Evolutionary conservation across 164 flowering plant species (phyloP).

Genomic region (Vitis amurensis): DNA sequence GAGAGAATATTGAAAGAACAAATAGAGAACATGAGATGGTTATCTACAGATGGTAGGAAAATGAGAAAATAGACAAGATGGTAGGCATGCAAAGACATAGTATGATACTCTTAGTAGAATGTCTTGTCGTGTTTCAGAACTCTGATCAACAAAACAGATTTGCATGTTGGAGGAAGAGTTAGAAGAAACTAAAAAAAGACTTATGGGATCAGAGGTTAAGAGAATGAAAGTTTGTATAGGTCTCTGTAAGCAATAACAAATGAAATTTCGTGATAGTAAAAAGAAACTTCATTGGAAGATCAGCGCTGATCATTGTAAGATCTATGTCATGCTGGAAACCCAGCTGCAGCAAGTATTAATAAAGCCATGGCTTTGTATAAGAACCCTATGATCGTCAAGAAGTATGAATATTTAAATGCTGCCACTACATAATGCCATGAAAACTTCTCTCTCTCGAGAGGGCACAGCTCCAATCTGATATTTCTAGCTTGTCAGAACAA

Average conservation of each 20-base stretch:
- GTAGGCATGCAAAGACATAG: too few species aligned
- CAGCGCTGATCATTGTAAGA: too few species aligned
- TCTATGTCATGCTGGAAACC: conserved; percentile 9
- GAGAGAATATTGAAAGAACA: too few species aligned
- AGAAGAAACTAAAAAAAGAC: conserved; percentile 10
- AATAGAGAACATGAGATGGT: too few species aligned
- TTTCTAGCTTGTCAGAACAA: conserved; percentile 12
- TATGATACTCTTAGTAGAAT: too few species aligned
- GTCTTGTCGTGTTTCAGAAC: conserved; percentile 11
- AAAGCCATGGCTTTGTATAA: conserved; percentile 15
- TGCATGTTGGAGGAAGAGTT: conserved; percentile 16
- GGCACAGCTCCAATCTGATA: conserved; percentile 17
- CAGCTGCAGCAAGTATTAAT: conserved; percentile 15
- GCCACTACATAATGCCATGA: conserved; percentile 16
- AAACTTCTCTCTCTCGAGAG: conserved; percentile 15
- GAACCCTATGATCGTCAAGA: conserved; percentile 18
- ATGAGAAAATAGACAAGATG: too few species aligned
- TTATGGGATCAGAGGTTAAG: conserved; percentile 16
- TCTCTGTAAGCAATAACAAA: too few species aligned
- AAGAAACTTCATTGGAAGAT: too few species aligned
- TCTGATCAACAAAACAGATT: conserved; percentile 9
- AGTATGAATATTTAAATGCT: conserved; percentile 14
- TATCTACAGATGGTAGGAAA: too few species aligned
- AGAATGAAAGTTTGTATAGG: too few species aligned
- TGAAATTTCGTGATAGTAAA: too few species aligned